Base-by-base conservation (phyloP, 1,284 basidiomycete species). In the Veloporphyrellus conicus region DNA sequence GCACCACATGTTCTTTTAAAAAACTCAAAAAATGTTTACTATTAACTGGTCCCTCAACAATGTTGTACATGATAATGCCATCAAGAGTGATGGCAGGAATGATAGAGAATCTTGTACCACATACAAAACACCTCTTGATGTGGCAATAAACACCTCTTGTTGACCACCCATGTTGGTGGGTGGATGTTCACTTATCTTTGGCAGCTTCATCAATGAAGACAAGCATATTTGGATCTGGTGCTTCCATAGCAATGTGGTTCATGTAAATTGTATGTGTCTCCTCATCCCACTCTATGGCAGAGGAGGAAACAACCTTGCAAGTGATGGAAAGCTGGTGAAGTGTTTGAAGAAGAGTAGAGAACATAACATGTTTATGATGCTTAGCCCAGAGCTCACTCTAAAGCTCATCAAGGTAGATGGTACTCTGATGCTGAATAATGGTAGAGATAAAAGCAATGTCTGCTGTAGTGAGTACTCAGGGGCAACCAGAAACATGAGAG, bases 21-120 rank as follows among this genome's bases (percentile, higher is more conserved):
- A 51, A 54, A 3, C 8, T 3, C 1, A 45, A 1, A 33, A 55
- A 55, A 12, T 1, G 3, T 11, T n/a, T 4, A 1, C 46, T 23
- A 23, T 47, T 48, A 45, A 28, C 41, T 6, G 46, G 41, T 4
- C 41, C 48, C 11, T 54, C 40, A 16, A 62, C 32, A 23, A 72
- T 63, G 15, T 70, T 50, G 6, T 64, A 56, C 41, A 58, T 43
- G 0, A 71, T 45, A 18, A 66, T 45, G 9, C 61, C 60, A 54
- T 66, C 57, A 9, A 63, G 36, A 2, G 57, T 59, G 9, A 66
- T 51, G 8, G 50, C 45, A 3, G 60, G 55, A 4, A 67, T 36
- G 16, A 64, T 61, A 0, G 56, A 62, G 31, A 54, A 61, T 1
- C 39, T 20, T 4, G 22, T 8, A 7, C 38, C 33, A n/a, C 14